Evolutionary conservation across 2,329 filamentous ascomycete genomes (phyloP), one percentile per base, ranked within the genome.

Genomic region (Alternaria consortialis): DNA sequence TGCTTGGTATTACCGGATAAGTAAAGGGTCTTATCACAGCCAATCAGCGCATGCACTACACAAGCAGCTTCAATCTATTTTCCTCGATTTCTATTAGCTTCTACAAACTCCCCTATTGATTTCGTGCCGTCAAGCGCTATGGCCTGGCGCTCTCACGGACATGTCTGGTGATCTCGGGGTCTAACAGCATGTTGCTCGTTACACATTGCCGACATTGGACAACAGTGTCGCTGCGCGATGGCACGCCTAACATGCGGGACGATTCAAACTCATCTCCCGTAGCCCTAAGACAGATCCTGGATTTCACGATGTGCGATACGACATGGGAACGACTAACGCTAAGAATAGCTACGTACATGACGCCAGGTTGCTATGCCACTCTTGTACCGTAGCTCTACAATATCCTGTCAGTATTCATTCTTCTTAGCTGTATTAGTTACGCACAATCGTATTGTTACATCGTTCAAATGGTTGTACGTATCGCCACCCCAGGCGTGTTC

Each of bases 1-100:
- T 44, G 44, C 57, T 56, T 56, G 53, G 53, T 57, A 46, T 57
- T 44, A 44, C 53, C 58, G 40, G 53, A 60, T 60, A 51, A 37
- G 47, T 52, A 47, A 44, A 43, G 53, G 17, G n/a, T 32, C 53
- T 60, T 60, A 60, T 60, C 58, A 47, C 23, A 20, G n/a, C 58
- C 58, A 57, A 60, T 60, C 27, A 58, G 15, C 15, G 15, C 8
- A 7, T 12, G n/a, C 8, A 23, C 40, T 27, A 48, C 23, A 46
- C 8, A 50, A 27, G 32, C 51, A 48, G 31, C 40, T 13, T 32
- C 23, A 51, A 60, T 60, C 34, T 56, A 51, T 50, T 34, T 51
- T 11, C 31, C 47, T 11, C 29, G 27, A 13, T 43, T 15, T 5
- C 17, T 23, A 4, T 23, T 40, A 40, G 37, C 37, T 23, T 11